phyloP scores from a whole-genome alignment of 768 basidiomycete genomes.

The Gymnopilus junonius region DNA sequence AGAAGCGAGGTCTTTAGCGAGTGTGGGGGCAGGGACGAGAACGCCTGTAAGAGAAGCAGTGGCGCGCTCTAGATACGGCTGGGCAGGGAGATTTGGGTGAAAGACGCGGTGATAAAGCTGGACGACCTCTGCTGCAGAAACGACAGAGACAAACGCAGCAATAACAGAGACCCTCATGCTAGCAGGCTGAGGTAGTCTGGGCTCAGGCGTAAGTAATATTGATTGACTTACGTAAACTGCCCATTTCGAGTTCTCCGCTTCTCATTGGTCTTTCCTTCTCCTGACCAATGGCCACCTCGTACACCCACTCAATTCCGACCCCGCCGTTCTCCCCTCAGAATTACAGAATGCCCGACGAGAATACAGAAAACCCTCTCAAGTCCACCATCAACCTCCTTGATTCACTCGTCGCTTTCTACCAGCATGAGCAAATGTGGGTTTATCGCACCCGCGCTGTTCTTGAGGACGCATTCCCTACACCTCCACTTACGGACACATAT shows the following conservation, averaged over 20 bases:
- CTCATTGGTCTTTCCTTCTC: conserved; percentile 18
- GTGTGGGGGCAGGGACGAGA: conserved; percentile 44
- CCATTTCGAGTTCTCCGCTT: neutral
- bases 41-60: conserved; percentile 37
- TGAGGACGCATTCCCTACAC: conserved; percentile 44
- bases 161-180: conserved; percentile 22
- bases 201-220: no score
- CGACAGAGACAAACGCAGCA: conserved; percentile 24
- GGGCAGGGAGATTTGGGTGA: conserved; percentile 44
- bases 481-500: conserved; percentile 13
- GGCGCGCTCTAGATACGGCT: conserved; percentile 51
- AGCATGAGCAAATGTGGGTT: conserved; percentile 74
- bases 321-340: conserved; percentile 39
- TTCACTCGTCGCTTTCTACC: conserved; percentile 67
- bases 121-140: conserved; percentile 28
- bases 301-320: conserved; percentile 35
- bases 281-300: conserved; percentile 30
- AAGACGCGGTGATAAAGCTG: conserved; percentile 55
- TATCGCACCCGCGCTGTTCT: conserved; percentile 66
- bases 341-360: conserved; percentile 25
- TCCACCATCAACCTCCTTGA: conserved; percentile 65
- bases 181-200: no score
- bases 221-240: neutral
- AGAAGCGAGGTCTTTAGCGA: conserved; percentile 49
- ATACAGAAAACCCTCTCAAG: conserved; percentile 38